Base-by-base conservation (phyloP, 345 rosid species). In the Eucalyptus virginea region DNA sequence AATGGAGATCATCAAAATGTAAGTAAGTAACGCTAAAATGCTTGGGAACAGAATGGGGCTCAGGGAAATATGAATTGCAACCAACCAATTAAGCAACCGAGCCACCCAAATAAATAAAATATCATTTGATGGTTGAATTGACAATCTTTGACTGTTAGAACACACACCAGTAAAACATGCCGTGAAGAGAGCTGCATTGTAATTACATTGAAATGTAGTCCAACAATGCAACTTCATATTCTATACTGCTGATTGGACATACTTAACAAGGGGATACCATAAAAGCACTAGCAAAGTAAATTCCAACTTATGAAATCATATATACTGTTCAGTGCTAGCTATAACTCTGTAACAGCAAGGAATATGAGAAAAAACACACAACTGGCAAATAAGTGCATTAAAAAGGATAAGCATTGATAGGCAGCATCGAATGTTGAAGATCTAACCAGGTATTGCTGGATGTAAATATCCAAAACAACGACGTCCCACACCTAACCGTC, bases 381-480 rank as follows among this genome's bases (percentile, higher is more conserved):
- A 11, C 83, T 77, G 56, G 56, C 19, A 45, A 60, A 89, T 52
- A 15, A 80, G 86, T 42, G 65, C 26, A 88, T 28, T 11, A 69
- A 77, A 48, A 88, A 44, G 49, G 62, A 52, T 37, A 40, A 34
- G 44, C 72, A 87, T 42, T 26, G 77, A 50, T 48, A 50, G 16
- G 48, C 81, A 85, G 26, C 72, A 86, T 56, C 51, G 34, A 60
- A 85, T 49, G 86, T 88, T 88, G 87, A 67, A 91, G 88, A 77
- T 23, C 94, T 93, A 89, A 98, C 99, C 96, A 89, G 98, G 99
- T 87, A 98, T 94, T 88, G 98, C 95, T 89, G 98, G 96, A 94
- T 98, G 99, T 77, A 97, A 90, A 90, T 98, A 98, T 42, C 98
- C 99, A 88, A 97, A 97, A 94, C 99, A 98, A 62, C 97, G 95